phyloP scores from a whole-genome alignment of 2,329 filamentous ascomycete genomes.

The Colletotrichum plurivorum region DNA sequence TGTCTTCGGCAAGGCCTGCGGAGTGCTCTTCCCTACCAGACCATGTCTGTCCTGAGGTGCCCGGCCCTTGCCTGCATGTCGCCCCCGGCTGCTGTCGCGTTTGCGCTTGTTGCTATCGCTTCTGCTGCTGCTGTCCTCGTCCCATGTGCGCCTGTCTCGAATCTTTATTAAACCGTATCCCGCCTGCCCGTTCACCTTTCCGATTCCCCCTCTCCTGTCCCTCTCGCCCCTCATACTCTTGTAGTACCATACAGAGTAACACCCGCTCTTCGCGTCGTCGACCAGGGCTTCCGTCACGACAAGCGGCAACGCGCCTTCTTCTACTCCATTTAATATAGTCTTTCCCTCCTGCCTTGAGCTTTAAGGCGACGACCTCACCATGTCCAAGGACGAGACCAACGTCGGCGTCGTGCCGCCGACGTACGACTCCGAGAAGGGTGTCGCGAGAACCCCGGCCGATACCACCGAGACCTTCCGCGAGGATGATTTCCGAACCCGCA shows the following conservation, averaged over 20 bases:
- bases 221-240: constrained; percentile 31
- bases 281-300: constrained; percentile 36
- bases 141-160: constrained; percentile 19
- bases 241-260: constrained; percentile 29
- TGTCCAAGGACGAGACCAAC: constrained; percentile 36
- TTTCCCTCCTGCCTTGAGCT: constrained; percentile 2
- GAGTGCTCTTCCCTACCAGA: too few relatives aligned
- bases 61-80: constrained; percentile 2
- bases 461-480: constrained; percentile 44
- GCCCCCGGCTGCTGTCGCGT: constrained; percentile 1
- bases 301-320: constrained; percentile 26
- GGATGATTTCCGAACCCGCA: constrained; percentile 53
- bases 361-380: constrained; percentile 14
- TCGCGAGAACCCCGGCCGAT: constrained; percentile 22
- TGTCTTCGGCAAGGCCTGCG: constrained; percentile 16
- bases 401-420: constrained; percentile 38
- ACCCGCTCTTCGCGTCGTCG: constrained; percentile 19
- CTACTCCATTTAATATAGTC: background rate
- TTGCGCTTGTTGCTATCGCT: constrained; percentile 14
- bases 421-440: constrained; percentile 42
- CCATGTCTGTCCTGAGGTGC: constrained; percentile 6
- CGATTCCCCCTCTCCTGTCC: constrained; percentile 4
- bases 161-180: constrained; percentile 35
- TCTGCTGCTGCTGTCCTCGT: constrained; percentile 2
- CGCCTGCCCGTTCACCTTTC: constrained; percentile 1